Conservation (phyloP, 371 early-diverging fungal species). For the Chytridiales sp. region DNA sequence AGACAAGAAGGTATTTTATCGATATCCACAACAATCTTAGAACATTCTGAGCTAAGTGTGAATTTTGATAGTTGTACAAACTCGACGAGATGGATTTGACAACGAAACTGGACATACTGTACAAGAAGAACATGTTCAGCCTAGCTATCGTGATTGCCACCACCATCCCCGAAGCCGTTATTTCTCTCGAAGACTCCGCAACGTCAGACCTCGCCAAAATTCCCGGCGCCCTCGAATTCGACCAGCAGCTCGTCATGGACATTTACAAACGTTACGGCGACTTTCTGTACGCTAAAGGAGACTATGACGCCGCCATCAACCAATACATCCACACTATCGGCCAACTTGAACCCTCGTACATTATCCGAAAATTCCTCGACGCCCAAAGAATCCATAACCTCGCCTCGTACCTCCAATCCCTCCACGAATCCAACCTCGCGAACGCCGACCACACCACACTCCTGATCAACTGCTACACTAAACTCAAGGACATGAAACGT, state of each 20-base stretch:
- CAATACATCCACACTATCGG: constrained; percentile 91
- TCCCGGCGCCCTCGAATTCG: background rate
- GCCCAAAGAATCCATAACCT: constrained; percentile 89
- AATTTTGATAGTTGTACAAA: constrained; percentile 61
- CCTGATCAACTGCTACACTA: constrained; percentile 95
- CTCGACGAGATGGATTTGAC: constrained; percentile 85
- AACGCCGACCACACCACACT: constrained; percentile 92
- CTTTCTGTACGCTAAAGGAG: constrained; percentile 82
- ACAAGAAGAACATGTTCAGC: constrained; percentile 81
- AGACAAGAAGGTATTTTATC: constrained; percentile 70
- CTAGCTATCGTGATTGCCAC: constrained; percentile 70
- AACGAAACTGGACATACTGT: constrained; percentile 82
- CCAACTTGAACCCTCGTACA: constrained; percentile 91
- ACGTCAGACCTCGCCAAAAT: background rate
- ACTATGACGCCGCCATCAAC: constrained; percentile 87
- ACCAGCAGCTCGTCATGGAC: constrained; percentile 57
- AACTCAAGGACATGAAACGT: constrained; percentile 78
- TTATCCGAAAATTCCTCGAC: constrained; percentile 93
- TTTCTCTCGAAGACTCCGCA: background rate
- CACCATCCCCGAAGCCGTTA: background rate
- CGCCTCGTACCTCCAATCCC: constrained; percentile 82
- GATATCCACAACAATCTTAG: no score
- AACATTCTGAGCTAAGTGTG: no score
- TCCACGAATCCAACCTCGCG: constrained; percentile 74
- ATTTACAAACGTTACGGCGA: constrained; percentile 93